Percentiles rank a stretch among this genome's conserved stretches.
Conservation (phyloP, 371 early-diverging fungal species). For the Capillidium rhysosporum region DNA sequence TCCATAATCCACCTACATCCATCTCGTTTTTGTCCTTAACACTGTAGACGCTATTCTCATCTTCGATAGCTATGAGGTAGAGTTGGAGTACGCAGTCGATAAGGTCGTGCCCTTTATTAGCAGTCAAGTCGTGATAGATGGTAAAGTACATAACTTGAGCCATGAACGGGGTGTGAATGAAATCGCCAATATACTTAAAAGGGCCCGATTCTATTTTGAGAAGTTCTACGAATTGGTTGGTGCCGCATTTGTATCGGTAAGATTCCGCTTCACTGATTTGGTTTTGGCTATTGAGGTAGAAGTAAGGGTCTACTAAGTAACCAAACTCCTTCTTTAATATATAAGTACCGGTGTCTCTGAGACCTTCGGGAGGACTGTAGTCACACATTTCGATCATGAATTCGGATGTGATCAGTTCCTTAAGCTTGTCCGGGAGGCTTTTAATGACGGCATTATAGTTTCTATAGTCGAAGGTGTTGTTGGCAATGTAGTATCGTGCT, state of each 20-base stretch:
- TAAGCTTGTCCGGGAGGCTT: slow-evolving; percentile 60
- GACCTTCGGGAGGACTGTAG: slow-evolving; percentile 60
- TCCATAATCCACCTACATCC: neutral
- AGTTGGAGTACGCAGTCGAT: slow-evolving; percentile 27
- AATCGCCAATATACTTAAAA: slow-evolving; percentile 35
- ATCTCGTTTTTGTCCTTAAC: neutral
- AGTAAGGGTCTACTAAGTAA: slow-evolving; percentile 72
- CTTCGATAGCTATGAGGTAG: slow-evolving; percentile 43
- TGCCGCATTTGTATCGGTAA: slow-evolving; percentile 10
- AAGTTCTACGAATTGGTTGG: slow-evolving; percentile 31
- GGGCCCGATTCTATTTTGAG: slow-evolving; percentile 35
- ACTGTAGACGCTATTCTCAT: slow-evolving; percentile 21
- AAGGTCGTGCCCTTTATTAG: slow-evolving; percentile 38
- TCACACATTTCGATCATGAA: slow-evolving; percentile 49
- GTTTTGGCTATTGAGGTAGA: slow-evolving; percentile 76
- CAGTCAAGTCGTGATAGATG: slow-evolving; percentile 41
- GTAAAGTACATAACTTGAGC: slow-evolving; percentile 52
- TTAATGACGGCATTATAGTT: slow-evolving; percentile 70
- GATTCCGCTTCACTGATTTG: slow-evolving; percentile 21
- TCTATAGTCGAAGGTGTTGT: slow-evolving; percentile 42
- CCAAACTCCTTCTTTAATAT: slow-evolving; percentile 61
- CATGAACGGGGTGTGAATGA: slow-evolving; percentile 32
- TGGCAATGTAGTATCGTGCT: slow-evolving; percentile 68
- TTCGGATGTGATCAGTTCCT: slow-evolving; percentile 46
- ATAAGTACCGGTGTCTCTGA: slow-evolving; percentile 62